phyloP scores from a whole-genome alignment of 108 stramenopile genomes.

The Parmales sp. region DNA sequence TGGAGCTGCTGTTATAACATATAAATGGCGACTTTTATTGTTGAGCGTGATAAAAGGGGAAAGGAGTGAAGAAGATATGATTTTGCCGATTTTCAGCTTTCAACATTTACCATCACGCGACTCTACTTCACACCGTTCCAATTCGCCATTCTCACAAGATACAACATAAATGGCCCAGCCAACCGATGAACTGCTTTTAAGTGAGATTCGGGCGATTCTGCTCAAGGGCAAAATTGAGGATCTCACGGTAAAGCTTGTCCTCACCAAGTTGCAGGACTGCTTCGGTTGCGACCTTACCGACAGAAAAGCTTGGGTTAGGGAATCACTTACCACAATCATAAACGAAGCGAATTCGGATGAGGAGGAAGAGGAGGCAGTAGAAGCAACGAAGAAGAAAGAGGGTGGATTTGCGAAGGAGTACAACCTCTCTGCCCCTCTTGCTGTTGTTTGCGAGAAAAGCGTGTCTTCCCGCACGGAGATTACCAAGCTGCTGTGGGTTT shows the following conservation, averaged over 20 bases:
- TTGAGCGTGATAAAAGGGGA: too few species aligned
- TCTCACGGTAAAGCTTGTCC: not conserved
- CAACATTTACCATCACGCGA: too few species aligned
- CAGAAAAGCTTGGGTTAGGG: not conserved
- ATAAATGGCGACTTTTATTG: too few species aligned
- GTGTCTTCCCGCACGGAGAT: constrained; percentile 57
- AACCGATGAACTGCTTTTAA: too few species aligned
- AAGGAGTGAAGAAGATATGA: too few species aligned
- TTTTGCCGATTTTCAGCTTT: too few species aligned
- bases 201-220: too few species aligned
- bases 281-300: not conserved
- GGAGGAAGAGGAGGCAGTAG: not conserved
- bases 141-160: too few species aligned
- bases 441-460: constrained; percentile 46
- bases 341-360: not conserved
- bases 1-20: too few species aligned
- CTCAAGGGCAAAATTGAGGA: too few species aligned
- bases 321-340: not conserved
- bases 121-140: too few species aligned
- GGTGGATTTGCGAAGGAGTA: not conserved
- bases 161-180: too few species aligned
- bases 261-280: not conserved
- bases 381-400: not conserved
- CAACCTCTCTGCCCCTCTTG: constrained; percentile 25
- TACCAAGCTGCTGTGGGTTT: constrained; percentile 72